Conservation (phyloP, 257 asterid genomes). For the Leptodermis oblonga region DNA sequence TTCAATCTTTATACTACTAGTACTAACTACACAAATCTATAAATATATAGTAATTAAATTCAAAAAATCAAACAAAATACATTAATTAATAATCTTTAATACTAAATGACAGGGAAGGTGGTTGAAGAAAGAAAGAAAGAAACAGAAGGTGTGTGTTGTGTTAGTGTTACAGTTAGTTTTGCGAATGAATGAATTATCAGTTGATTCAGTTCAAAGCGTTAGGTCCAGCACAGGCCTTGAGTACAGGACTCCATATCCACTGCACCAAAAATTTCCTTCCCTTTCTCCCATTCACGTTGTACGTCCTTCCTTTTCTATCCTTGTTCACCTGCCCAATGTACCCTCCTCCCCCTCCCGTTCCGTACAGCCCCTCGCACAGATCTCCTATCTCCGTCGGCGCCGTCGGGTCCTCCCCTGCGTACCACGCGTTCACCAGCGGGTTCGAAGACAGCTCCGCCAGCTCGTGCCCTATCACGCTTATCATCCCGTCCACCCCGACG, state of each 20-base stretch:
- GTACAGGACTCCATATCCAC: conserved; percentile 77
- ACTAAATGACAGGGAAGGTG: too few species aligned
- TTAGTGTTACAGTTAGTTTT: too few species aligned
- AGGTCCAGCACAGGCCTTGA: conserved; percentile 89
- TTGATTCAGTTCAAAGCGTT: conserved; percentile 56
- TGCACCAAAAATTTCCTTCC: conserved; percentile 73
- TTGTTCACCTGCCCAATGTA: conserved; percentile 68
- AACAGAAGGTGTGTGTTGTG: too few species aligned
- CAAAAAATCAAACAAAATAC: too few species aligned
- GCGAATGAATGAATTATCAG: too few species aligned
- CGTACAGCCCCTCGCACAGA: conserved; percentile 87
- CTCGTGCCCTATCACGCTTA: conserved; percentile 88
- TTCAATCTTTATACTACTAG: too few species aligned
- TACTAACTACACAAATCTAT: too few species aligned
- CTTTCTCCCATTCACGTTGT: conserved; percentile 66
- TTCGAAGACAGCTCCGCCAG: conserved; percentile 88
- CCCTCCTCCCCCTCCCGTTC: conserved; percentile 93
- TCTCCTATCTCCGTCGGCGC: conserved; percentile 94
- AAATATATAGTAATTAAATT: too few species aligned
- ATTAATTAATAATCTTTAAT: too few species aligned
- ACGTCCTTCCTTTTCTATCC: conserved; percentile 58
- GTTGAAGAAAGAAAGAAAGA: too few species aligned
- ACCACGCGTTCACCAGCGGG: conserved; percentile 97
- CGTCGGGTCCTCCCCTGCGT: conserved; percentile 92
- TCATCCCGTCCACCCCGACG: conserved; percentile 81